Conservation (phyloP, 176 grass and related monocot genomes). For the Carex scoparia region DNA sequence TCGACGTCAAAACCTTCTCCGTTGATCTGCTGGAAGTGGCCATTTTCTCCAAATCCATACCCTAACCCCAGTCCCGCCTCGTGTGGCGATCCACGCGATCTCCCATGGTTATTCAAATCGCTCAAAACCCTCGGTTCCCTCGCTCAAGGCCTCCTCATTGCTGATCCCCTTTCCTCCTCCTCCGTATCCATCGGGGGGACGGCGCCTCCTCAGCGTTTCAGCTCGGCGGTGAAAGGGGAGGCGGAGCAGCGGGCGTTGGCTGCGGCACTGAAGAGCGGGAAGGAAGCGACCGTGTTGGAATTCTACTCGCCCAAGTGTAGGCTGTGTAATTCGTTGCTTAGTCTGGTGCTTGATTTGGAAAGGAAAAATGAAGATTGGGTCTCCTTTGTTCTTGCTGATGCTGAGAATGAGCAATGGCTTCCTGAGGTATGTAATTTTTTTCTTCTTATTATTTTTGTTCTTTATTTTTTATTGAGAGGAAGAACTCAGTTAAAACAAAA, state of each 20-base stretch:
- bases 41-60: constrained; percentile 32
- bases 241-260: constrained; percentile 70
- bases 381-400: constrained; percentile 77
- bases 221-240: constrained; percentile 44
- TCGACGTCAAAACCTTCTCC: constrained; percentile 33
- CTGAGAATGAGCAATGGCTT: constrained; percentile 88
- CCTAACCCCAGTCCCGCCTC: constrained; percentile 23
- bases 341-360: constrained; percentile 52
- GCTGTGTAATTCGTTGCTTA: constrained; percentile 69
- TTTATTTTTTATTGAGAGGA: too few relatives aligned
- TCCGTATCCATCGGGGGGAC: background rate
- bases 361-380: constrained; percentile 29
- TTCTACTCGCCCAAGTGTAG: constrained; percentile 88
- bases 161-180: constrained; percentile 28
- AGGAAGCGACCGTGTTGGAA: constrained; percentile 65
- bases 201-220: background rate
- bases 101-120: constrained; percentile 80
- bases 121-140: constrained; percentile 52
- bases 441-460: background rate
- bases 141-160: constrained; percentile 65
- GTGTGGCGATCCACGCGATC: constrained; percentile 51
- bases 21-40: constrained; percentile 81
- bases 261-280: constrained; percentile 52
- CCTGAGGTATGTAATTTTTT: constrained; percentile 52
- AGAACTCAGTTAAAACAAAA: too few relatives aligned